Conservation (phyloP, 2,329 filamentous ascomycete genomes). For the Tolypocladium ovalisporum region DNA sequence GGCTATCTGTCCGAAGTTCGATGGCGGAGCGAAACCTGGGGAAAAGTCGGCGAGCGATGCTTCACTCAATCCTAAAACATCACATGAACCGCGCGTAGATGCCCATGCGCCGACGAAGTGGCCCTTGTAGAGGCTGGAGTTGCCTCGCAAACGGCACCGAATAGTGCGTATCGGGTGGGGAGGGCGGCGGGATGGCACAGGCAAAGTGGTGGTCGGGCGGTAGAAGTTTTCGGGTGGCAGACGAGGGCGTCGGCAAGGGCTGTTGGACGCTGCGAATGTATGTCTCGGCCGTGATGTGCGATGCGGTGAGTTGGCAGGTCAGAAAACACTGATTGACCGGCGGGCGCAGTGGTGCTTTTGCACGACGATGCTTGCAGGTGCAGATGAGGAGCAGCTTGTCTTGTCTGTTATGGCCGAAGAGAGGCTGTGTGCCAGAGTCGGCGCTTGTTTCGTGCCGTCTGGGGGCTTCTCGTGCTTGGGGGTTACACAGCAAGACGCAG, state of each 20-base stretch:
- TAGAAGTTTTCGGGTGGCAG: not conserved
- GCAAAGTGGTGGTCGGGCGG: conserved; percentile 7
- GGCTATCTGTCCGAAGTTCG: conserved; percentile 14
- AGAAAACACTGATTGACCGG: conserved; percentile 8
- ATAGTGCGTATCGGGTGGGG: not conserved
- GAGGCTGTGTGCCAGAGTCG: conserved; percentile 2
- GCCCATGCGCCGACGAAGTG: conserved; percentile 18
- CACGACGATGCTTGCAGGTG: conserved; percentile 12
- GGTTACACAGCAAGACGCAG: conserved; percentile 2
- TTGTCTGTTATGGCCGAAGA: conserved; percentile 2
- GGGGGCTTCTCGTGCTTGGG: conserved; percentile 2
- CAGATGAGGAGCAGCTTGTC: conserved; percentile 10
- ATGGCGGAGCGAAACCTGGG: conserved; percentile 14
- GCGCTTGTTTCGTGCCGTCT: conserved; percentile 6
- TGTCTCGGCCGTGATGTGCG: conserved; percentile 17
- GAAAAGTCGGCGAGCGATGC: conserved; percentile 20
- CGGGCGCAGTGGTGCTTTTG: conserved; percentile 14
- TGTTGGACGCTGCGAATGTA: conserved; percentile 10
- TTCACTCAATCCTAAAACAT: conserved; percentile 22
- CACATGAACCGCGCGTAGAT: conserved; percentile 21
- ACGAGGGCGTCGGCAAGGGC: not conserved
- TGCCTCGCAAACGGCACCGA: no score
- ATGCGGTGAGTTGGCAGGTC: conserved; percentile 4
- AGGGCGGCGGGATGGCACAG: conserved; percentile 6
- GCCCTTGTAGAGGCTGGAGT: not conserved